Base-by-base conservation (phyloP, 83 land plant genomes). In the Picea mariana region DNA sequence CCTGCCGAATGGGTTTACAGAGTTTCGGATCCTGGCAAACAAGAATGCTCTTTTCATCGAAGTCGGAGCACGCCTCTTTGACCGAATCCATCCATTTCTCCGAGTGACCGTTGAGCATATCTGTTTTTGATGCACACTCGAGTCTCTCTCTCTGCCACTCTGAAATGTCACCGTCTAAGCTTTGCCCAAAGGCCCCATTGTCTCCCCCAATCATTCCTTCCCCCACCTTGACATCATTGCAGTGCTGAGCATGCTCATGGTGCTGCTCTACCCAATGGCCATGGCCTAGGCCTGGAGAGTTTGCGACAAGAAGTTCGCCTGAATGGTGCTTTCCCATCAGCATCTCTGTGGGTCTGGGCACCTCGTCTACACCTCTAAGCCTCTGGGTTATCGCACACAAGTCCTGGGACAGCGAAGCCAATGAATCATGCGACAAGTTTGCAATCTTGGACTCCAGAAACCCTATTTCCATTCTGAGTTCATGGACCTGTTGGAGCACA, bases 31-130 rank as follows among this genome's bases (percentile, higher is more conserved):
- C 92, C 77, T 78, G 77, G 67, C 90, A 89, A 34, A 81, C 85
- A 71, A 89, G 88, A 62, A 93, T 87, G 79, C 89, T 86, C 77
- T 91, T 91, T 72, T 86, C 89, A 84, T 88, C 94, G 76, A 85
- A 88, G 23, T 85, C 87, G 38, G 86, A 38, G 76, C 92, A 86
- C 20, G 81, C 75, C 20, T 86, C 86, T 60, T 84, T 82, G 55
- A 81, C 84, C 42, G 79, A 67, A 60, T 69, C 86, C 79, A 87
- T 59, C 91, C 93, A 89, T 78, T 89, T 91, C 6, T 90, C 94
- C 9, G 85, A 34, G 77, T 89, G 86, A 52, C 91, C 80, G 73
- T 82, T 78, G 78, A 88, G 80, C 26, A 87, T 82, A 72, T 83
- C 85, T 80, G 87, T 88, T 67, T 84, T 78, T 65, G 67, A 64